Evolutionary conservation across 2,329 filamentous ascomycete species (phyloP).

Genomic region (Alternaria triticimaculans): DNA sequence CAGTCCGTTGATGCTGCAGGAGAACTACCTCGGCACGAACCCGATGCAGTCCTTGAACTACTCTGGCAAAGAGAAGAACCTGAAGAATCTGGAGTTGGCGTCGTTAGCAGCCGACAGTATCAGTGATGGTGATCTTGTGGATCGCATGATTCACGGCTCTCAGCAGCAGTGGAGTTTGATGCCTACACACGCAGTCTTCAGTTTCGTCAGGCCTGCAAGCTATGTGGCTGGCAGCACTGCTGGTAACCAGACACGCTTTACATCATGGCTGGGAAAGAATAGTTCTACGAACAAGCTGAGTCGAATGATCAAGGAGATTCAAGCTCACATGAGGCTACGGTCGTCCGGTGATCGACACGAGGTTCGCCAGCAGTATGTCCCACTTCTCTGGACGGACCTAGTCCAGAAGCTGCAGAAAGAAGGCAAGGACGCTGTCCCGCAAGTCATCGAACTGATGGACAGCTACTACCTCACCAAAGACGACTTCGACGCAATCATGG

Average conservation of each 20-base stretch:
- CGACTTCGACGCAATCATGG: constrained; percentile 90
- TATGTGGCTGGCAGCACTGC: constrained; percentile 80
- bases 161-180: constrained; percentile 99
- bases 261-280: constrained; percentile 93
- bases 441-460: constrained; percentile 95
- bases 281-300: constrained; percentile 78
- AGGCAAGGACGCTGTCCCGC: constrained; percentile 80
- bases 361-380: constrained; percentile 92
- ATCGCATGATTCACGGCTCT: constrained; percentile 97
- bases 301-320: constrained; percentile 88
- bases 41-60: constrained; percentile 71
- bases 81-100: constrained; percentile 85
- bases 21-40: constrained; percentile 90
- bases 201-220: constrained; percentile 89
- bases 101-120: constrained; percentile 94
- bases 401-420: constrained; percentile 76
- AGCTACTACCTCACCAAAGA: constrained; percentile 94
- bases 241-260: constrained; percentile 74
- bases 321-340: constrained; percentile 93
- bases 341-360: constrained; percentile 92
- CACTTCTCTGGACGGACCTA: constrained; percentile 82
- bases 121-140: constrained; percentile 93
- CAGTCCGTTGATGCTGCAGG: constrained; percentile 96
- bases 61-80: constrained; percentile 70
- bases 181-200: constrained; percentile 95